Base-by-base conservation (phyloP, 768 basidiomycete species). In the Lyophyllum atratum region DNA sequence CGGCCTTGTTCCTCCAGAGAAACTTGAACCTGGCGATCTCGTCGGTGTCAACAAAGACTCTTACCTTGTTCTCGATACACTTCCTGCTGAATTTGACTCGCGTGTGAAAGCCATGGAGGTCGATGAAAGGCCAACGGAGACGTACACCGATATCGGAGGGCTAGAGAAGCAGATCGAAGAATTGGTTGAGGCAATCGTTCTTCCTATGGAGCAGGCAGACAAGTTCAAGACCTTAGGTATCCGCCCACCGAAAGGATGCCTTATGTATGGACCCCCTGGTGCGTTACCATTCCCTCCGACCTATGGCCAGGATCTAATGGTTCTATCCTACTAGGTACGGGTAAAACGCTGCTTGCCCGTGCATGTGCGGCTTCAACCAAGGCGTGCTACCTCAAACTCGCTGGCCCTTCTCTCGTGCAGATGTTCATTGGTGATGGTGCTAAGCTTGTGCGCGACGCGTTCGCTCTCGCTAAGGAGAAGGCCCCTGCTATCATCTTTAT, bases 391-490 rank as follows among this genome's bases (percentile, higher is more conserved):
- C 84, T 99, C 62, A 98, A 99, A 73, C 85, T 99, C 25, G 97
- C 97, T 33, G 97, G 94, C 19, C 96, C 97, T 24, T 95, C 95
- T 49, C 84, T 99, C 51, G 97, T 99, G 12, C 97, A 99, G 74
- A 99, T 98, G 97, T 99, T 96, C 73, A 99, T 99, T 64, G 97
- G 97, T 74, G 97, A 98, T 72, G 97, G 97, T 67, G 97, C 97
- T 53, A 98, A 98, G 73, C 86, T 99, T 49, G 97, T 99, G 21
- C 92, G 97, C 45, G 97, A 99, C 67, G 96, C 96, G 3, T 98
- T 99, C 70, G 95, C 95, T 45, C 82, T 99, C 45, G 97, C 97
- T 17, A 98, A 98, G 74, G 92, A 97, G 80, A 98, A 98, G 68
- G 92, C 95, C 1, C 95, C 95, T 6, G 91, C 95, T n/a, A 98